Evolutionary conservation across 169 alveolate genomes (phyloP), one percentile per base, ranked within the genome.

Genomic region (Eimeria falciformis): DNA sequence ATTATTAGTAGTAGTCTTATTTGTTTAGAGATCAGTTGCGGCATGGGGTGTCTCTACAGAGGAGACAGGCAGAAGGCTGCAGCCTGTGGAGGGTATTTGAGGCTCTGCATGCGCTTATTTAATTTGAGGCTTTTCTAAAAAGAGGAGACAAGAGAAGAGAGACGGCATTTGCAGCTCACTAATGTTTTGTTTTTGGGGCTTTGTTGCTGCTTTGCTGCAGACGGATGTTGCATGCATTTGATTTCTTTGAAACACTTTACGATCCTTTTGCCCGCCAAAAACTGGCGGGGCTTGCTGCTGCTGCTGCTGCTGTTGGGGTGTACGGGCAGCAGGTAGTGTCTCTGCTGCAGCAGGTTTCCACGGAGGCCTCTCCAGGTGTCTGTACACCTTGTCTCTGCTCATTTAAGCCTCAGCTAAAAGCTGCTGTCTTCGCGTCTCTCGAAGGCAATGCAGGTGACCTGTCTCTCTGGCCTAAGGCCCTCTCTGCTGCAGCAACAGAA

Each of bases 211-310:
- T 58, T 58, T 58, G 71, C 25, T 58, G 18, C 27, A 58, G 71
- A 27, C 71, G 71, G 9, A 58, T 58, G 27, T 27, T 58, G 71
- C 71, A 58, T 21, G 71, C 71, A 21, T 58, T 58, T 58, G 71
- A 58, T 21, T 58, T 58, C 25, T 58, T 11, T 21, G 21, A n/a
- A 7, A 58, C 71, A 14, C 71, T 58, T 5, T 58, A 58, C 25
- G 71, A 58, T 27, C 71, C 71, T 14, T 58, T 58, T n/a, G 33
- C 27, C 71, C 27, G 27, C 25, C 71, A 58, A 27, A 58, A 58
- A 27, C 9, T 21, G 25, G 71, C 71, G 21, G 71, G 29, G 11
- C 71, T 58, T 58, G 9, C 71, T 7, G 25, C 71, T 58, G 71
- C 71, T 58, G 71, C 71, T 58, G 71, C 71, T 58, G 27, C 18